phyloP scores from a whole-genome alignment of 2,329 filamentous ascomycete genomes.

The Thielaviopsis cerberus region DNA sequence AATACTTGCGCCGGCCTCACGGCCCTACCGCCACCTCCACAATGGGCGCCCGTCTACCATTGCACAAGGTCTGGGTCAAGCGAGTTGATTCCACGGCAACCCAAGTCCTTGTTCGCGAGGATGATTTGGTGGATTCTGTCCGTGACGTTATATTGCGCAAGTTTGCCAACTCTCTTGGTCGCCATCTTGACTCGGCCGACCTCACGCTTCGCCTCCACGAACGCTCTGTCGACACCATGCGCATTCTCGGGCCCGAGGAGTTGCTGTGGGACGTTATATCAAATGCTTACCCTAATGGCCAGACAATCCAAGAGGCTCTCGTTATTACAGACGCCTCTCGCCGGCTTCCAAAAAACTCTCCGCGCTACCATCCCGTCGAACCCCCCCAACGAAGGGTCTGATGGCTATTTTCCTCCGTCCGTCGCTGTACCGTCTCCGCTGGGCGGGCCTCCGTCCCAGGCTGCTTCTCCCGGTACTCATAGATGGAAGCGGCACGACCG shows the following conservation, averaged over 20 bases:
- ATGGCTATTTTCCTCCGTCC: conserved; percentile 10
- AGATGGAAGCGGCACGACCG: background rate
- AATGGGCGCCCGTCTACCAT: conserved; percentile 26
- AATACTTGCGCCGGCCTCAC: conserved; percentile 23
- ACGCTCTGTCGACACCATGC: conserved; percentile 40
- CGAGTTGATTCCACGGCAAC: conserved; percentile 72
- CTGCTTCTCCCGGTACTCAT: conserved; percentile 22
- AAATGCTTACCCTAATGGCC: conserved; percentile 67
- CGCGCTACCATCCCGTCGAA: conserved; percentile 18
- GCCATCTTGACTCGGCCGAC: conserved; percentile 78
- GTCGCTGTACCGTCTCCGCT: conserved; percentile 13
- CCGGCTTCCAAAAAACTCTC: conserved; percentile 65
- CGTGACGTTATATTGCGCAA: conserved; percentile 83
- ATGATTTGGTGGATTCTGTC: conserved; percentile 85
- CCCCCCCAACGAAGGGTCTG: conserved; percentile 17
- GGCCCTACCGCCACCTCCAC: conserved; percentile 20
- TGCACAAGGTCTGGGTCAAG: conserved; percentile 88
- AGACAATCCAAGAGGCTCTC: conserved; percentile 73
- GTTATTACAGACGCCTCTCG: conserved; percentile 66
- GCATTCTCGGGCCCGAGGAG: conserved; percentile 70
- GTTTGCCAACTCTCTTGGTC: conserved; percentile 81
- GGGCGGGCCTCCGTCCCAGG: conserved; percentile 15
- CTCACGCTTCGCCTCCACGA: conserved; percentile 59
- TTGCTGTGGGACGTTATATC: conserved; percentile 61
- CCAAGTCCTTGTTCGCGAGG: conserved; percentile 64